Evolutionary conservation across 23 red algal species (phyloP), one percentile per base, ranked within the genome.

Genomic region (Chondrus crispus): DNA sequence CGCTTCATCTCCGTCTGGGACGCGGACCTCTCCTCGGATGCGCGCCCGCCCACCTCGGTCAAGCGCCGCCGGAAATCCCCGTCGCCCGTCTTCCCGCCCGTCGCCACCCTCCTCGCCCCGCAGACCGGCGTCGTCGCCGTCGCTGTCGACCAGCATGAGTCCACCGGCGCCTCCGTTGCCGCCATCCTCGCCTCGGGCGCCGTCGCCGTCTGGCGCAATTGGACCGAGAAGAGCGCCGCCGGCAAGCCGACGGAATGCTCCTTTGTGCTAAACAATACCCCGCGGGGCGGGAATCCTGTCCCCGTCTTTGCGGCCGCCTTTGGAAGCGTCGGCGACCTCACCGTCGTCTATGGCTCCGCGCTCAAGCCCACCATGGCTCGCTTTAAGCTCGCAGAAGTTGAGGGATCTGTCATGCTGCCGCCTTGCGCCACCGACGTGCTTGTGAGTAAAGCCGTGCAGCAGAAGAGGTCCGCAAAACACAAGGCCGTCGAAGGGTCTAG

Each of bases 211-310:
- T 86, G 82, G 82, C 28, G 40, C 37, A 68, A 1, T 47, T 55
- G 44, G 1, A 13, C 20, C 2, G 46, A 1, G 2, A 22, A 57
- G 22, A 57, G 16, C 22, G 14, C 52, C 52, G n/a, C n/a, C n/a
- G n/a, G n/a, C n/a, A n/a, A n/a, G n/a, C 57, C 82, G 20, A 46
- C 70, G 44, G 41, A 68, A 13, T 49, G 60, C 70, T 49, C 57
- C 3, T 86, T 86, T 86, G 82, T 86, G 6, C 40, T 86, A 26
- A 55, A 62, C 26, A 57, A 22, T 14, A 16, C 52, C 52, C 58
- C 82, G 5, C 57, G 38, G 62, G 82, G 51, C 50, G 58, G 16
- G 20, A n/a, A n/a, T n/a, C n/a, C n/a, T n/a, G n/a, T n/a, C n/a
- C 60, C 58, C 19, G 46, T 86, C 43, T 6, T 86, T 13, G 24